Conservation (phyloP, 192 early-diverging fungal species). For the Coemansia sp. region DNA sequence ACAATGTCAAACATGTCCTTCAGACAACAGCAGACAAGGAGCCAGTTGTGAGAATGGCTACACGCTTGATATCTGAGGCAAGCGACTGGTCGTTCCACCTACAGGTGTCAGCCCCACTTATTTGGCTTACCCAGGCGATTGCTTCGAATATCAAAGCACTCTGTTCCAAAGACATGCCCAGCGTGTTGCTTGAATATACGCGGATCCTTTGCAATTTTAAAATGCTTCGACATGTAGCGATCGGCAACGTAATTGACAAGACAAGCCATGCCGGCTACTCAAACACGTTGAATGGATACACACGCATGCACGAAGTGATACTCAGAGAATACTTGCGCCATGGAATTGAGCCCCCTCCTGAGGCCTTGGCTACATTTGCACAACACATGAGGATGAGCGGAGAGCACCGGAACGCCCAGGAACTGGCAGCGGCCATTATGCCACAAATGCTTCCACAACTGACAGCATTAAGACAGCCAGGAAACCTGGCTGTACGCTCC, state of each 20-base stretch:
- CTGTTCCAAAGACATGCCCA: neutral
- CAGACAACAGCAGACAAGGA: too few relatives aligned
- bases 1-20: neutral
- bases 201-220: conserved; percentile 7
- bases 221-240: conserved; percentile 9
- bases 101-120: conserved; percentile 14
- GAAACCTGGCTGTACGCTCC: conserved; percentile 3
- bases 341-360: conserved; percentile 24
- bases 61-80: conserved; percentile 16
- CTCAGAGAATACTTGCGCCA: conserved; percentile 24
- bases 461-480: neutral
- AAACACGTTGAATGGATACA: conserved; percentile 8
- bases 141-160: neutral
- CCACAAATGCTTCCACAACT: conserved; percentile 14
- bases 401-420: neutral
- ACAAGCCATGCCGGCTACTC: neutral
- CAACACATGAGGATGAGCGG: conserved; percentile 15
- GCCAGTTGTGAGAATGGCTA: neutral
- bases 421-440: conserved; percentile 16
- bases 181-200: conserved; percentile 12
- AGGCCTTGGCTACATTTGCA: conserved; percentile 20
- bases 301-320: conserved; percentile 6
- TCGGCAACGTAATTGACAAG: neutral
- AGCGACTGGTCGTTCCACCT: conserved; percentile 21
- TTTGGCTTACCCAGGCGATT: conserved; percentile 3